Evolutionary conservation across 495 filamentous ascomycete species (phyloP).

Genomic region (Xylaria venustula): DNA sequence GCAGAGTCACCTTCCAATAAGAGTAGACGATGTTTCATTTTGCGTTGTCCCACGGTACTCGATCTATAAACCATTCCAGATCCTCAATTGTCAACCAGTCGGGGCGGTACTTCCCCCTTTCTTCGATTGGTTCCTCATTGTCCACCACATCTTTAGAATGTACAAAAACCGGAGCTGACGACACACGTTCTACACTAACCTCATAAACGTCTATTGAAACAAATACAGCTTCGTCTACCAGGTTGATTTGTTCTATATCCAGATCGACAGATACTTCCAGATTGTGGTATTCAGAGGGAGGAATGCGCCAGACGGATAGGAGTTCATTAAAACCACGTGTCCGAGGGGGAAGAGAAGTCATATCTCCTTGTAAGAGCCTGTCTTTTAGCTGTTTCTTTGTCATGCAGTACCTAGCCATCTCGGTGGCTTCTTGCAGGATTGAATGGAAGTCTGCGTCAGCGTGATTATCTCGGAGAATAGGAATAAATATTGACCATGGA

Average conservation of each 20-base stretch:
- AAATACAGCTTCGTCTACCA: constrained; percentile 4
- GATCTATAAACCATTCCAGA: constrained; percentile 9
- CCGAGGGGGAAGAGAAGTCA: not conserved
- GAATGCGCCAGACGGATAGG: not conserved
- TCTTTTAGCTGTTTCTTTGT: constrained; percentile 9
- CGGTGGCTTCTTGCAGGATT: not conserved
- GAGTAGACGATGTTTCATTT: too few species aligned
- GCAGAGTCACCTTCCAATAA: too few species aligned
- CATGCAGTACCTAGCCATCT: not conserved
- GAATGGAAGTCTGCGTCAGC: not conserved
- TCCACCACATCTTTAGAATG: not conserved
- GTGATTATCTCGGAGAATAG: not conserved
- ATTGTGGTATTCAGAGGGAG: not conserved
- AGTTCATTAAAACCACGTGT: not conserved
- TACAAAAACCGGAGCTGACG: not conserved
- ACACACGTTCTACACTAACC: not conserved
- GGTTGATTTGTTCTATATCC: not conserved
- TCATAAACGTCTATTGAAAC: constrained; percentile 12
- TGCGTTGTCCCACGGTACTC: too few species aligned
- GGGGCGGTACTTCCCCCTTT: not conserved
- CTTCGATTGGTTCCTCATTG: not conserved
- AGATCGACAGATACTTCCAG: constrained; percentile 2
- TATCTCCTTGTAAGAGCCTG: not conserved
- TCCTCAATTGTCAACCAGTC: constrained; percentile 1
- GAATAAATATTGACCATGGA: constrained; percentile 3